phyloP scores from a whole-genome alignment of 176 grass and related monocot genomes.

The Bonia amplexicaulis region DNA sequence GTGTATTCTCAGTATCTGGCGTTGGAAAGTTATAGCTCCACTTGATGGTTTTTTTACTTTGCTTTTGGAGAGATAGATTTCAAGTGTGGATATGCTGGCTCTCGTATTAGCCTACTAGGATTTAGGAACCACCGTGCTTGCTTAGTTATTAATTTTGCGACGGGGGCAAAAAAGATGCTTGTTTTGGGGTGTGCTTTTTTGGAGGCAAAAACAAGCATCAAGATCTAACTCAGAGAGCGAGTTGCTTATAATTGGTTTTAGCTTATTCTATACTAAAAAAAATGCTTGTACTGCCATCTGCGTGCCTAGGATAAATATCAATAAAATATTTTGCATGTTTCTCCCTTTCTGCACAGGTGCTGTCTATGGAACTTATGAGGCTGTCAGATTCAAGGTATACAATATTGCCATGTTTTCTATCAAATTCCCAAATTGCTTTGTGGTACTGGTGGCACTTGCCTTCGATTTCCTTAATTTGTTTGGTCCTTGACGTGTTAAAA shows the following conservation, averaged over 20 bases:
- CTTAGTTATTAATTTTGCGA: background rate
- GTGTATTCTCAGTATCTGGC: background rate
- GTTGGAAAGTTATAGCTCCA: background rate
- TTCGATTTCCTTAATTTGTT: background rate
- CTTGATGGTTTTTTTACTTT: background rate
- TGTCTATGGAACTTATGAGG: conserved; percentile 88
- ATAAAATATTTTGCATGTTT: conserved; percentile 2
- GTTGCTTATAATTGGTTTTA: background rate
- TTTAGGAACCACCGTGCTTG: background rate
- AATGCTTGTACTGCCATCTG: background rate
- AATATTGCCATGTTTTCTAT: background rate
- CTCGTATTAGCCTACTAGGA: background rate
- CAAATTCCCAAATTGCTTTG: background rate
- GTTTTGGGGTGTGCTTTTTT: background rate
- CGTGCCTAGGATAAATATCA: background rate
- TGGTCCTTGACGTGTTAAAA: background rate
- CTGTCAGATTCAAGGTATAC: conserved; percentile 83
- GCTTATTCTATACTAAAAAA: background rate
- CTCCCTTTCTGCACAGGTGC: conserved; percentile 52
- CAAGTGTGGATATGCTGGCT: background rate
- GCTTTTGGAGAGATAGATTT: background rate
- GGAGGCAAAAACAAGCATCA: too few species aligned
- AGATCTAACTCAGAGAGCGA: background rate
- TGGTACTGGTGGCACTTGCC: background rate
- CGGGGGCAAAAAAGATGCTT: background rate